phyloP scores from a whole-genome alignment of 257 asterid species.

The Petunia axillaris region DNA sequence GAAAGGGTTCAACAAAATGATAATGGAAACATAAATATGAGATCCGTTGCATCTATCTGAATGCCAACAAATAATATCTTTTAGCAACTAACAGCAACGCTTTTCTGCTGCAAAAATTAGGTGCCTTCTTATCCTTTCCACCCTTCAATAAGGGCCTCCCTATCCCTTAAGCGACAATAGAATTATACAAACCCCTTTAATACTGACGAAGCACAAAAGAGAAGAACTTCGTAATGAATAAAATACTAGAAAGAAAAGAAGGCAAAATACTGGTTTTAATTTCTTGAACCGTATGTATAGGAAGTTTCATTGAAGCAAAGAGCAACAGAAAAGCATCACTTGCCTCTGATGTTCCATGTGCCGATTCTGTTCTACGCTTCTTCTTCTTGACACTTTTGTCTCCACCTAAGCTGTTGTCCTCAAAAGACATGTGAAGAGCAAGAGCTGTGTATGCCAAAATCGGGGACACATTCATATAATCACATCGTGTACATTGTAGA shows the following conservation, averaged over 20 bases:
- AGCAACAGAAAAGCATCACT: constrained; percentile 40
- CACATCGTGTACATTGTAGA: constrained; percentile 61
- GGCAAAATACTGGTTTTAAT: constrained; percentile 2
- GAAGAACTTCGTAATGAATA: background rate
- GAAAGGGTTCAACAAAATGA: background rate
- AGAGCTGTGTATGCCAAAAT: constrained; percentile 75
- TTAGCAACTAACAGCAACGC: background rate
- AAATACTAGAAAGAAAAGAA: background rate
- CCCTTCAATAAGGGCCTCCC: too few relatives aligned
- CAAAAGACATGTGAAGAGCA: constrained; percentile 67
- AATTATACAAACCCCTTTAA: constrained; percentile 8
- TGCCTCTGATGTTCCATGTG: constrained; percentile 54
- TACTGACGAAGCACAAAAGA: background rate
- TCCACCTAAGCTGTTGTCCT: constrained; percentile 47
- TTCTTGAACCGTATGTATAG: constrained; percentile 25
- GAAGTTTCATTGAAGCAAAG: constrained; percentile 22
- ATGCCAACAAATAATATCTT: constrained; percentile 15
- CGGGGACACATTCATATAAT: constrained; percentile 47
- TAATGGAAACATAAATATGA: background rate
- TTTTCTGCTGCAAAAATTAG: background rate
- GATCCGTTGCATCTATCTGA: background rate
- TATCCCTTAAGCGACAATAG: background rate
- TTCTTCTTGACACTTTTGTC: constrained; percentile 23
- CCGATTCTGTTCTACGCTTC: constrained; percentile 21
- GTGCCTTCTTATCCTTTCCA: background rate